phyloP scores from a whole-genome alignment of 2,329 filamentous ascomycete species.

The Albophoma yamanashiensis region DNA sequence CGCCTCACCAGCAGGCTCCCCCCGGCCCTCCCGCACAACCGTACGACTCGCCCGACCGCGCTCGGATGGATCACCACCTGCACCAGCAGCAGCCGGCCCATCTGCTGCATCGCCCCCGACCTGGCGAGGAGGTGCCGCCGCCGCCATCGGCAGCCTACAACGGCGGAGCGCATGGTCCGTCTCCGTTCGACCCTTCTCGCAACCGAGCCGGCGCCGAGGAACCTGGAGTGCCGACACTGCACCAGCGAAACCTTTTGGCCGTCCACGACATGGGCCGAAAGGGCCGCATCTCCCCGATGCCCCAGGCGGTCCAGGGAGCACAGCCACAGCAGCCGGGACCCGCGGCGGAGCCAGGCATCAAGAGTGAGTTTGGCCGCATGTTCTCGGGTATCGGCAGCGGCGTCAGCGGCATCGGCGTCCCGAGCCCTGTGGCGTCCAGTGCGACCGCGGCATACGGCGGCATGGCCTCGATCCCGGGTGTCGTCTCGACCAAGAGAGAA shows the following conservation, averaged over 20 bases:
- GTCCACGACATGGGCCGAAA: slow-evolving; percentile 73
- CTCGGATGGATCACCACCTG: slow-evolving; percentile 28
- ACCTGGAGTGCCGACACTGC: slow-evolving; percentile 40
- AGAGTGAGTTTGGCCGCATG: slow-evolving; percentile 90
- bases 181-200: slow-evolving; percentile 28
- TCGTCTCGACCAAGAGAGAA: slow-evolving; percentile 38
- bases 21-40: slow-evolving; percentile 18
- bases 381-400: slow-evolving; percentile 78
- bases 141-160: slow-evolving; percentile 41
- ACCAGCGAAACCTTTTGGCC: slow-evolving; percentile 59
- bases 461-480: slow-evolving; percentile 10
- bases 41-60: slow-evolving; percentile 42
- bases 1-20: slow-evolving; percentile 15
- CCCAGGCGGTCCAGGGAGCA: slow-evolving; percentile 87
- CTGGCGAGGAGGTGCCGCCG: slow-evolving; percentile 36
- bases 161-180: slow-evolving; percentile 24
- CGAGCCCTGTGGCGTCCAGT: slow-evolving; percentile 36
- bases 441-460: slow-evolving; percentile 32
- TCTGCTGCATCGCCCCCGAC: slow-evolving; percentile 27
- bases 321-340: slow-evolving; percentile 72
- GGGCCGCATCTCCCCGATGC: slow-evolving; percentile 76
- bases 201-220: slow-evolving; percentile 30
- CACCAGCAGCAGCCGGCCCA: slow-evolving; percentile 23
- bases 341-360: slow-evolving; percentile 76
- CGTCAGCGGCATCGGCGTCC: slow-evolving; percentile 37